Conservation (phyloP, 495 filamentous ascomycete species). For the Letharia columbiana region DNA sequence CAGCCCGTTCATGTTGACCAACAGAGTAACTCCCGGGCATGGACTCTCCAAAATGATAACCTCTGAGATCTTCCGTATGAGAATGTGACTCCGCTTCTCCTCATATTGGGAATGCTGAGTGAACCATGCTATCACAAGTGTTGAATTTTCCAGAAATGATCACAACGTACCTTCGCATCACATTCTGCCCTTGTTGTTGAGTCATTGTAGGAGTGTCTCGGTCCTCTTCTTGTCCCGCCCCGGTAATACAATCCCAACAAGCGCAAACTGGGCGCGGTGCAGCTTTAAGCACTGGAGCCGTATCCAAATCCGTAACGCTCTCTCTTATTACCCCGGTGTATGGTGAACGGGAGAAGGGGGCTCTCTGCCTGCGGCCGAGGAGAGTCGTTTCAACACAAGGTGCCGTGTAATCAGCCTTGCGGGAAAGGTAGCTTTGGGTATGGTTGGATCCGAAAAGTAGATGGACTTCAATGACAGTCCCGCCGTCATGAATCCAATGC, state of each 20-base stretch:
- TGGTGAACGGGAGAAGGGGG: not conserved
- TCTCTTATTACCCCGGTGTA: not conserved
- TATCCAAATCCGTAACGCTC: not conserved
- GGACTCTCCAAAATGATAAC: too few species aligned
- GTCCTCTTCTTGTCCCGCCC: not conserved
- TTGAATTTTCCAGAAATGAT: not conserved
- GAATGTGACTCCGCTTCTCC: not conserved
- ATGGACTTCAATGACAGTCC: conserved; percentile 14
- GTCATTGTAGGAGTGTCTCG: conserved; percentile 37
- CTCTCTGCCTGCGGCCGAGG: not conserved
- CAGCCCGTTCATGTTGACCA: not conserved
- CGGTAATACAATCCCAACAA: not conserved
- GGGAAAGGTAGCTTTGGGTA: not conserved
- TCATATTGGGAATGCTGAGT: not conserved
- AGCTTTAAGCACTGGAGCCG: not conserved
- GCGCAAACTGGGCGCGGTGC: not conserved
- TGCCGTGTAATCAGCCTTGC: not conserved
- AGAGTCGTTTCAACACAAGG: conserved; percentile 1
- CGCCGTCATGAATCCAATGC: conserved; percentile 10
- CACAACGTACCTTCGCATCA: conserved; percentile 60
- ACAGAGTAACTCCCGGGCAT: not conserved
- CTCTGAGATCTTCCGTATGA: not conserved
- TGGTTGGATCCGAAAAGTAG: not conserved
- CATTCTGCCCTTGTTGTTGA: conserved; percentile 56
- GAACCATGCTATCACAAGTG: not conserved